Conservation (phyloP, 2,329 filamentous ascomycete species). For the Venturia effusa region DNA sequence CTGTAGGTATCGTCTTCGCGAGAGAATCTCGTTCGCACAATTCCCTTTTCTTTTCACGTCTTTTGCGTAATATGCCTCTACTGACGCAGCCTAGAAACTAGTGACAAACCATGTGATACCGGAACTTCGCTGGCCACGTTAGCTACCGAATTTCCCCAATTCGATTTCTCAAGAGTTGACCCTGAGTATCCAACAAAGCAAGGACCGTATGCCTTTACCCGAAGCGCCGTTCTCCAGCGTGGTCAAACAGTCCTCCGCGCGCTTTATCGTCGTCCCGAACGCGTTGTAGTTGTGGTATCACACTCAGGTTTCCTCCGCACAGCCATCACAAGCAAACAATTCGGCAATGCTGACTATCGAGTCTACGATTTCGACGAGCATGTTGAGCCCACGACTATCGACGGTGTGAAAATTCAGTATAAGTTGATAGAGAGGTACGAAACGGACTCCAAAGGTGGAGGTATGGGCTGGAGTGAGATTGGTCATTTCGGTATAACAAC, state of each 20-base stretch:
- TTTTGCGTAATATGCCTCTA: neutral
- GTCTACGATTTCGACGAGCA: slow-evolving; percentile 45
- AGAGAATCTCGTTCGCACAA: neutral
- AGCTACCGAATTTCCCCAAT: slow-evolving; percentile 38
- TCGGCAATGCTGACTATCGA: slow-evolving; percentile 53
- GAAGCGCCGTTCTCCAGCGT: slow-evolving; percentile 42
- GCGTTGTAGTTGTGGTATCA: slow-evolving; percentile 52
- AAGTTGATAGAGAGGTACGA: slow-evolving; percentile 32
- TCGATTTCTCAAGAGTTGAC: slow-evolving; percentile 49
- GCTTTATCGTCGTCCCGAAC: slow-evolving; percentile 45
- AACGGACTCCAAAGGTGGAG: slow-evolving; percentile 30
- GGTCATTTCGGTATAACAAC: slow-evolving; percentile 17
- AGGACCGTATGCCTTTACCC: slow-evolving; percentile 42
- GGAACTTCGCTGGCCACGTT: slow-evolving; percentile 40
- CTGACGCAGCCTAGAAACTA: slow-evolving; percentile 25
- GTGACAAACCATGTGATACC: slow-evolving; percentile 48
- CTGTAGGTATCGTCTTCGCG: neutral
- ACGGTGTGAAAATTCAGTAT: neutral
- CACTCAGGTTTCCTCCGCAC: slow-evolving; percentile 54
- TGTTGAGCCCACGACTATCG: slow-evolving; percentile 5
- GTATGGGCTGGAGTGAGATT: slow-evolving; percentile 39
- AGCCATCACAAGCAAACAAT: slow-evolving; percentile 40
- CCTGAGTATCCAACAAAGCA: slow-evolving; percentile 53
- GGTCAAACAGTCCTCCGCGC: slow-evolving; percentile 40
- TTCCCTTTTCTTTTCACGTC: neutral